These are phyloP conservation scores for Kwoniella dejecticola DNA, from an alignment of 768 basidiomycete genomes.

Conservation along the genomic window DNA sequence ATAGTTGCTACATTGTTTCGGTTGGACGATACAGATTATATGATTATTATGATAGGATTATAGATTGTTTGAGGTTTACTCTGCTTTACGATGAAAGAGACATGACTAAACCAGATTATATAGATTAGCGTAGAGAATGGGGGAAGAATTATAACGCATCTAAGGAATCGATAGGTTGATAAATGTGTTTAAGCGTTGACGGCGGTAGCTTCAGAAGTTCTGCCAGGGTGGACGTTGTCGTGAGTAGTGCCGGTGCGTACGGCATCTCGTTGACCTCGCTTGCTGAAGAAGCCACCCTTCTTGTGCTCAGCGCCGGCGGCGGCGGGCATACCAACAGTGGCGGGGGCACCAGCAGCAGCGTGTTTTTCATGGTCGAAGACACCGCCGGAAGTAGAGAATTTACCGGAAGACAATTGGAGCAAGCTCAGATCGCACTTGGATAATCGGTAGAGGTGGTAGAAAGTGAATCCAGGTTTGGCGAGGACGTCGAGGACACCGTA, in stretches of 20 bases:
- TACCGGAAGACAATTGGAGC: constrained; percentile 53
- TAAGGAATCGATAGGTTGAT: not conserved
- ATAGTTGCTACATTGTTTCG: constrained; percentile 8
- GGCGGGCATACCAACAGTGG: constrained; percentile 12
- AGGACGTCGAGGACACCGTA: constrained; percentile 61
- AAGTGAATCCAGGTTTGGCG: constrained; percentile 55
- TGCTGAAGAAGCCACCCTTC: constrained; percentile 35
- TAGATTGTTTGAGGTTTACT: not conserved
- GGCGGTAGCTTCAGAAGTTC: constrained; percentile 16
- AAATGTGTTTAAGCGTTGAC: constrained; percentile 4
- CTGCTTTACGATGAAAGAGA: too few species aligned
- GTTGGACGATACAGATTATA: not conserved
- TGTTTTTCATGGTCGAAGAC: constrained; percentile 41
- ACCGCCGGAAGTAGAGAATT: constrained; percentile 45
- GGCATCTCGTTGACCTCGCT: constrained; percentile 32
- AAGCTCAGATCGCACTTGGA: constrained; percentile 53
- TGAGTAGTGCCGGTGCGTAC: not conserved
- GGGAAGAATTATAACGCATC: not conserved
- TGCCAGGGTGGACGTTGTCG: not conserved
- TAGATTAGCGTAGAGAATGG: not conserved
- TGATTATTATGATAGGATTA: not conserved
- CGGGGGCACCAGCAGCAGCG: constrained; percentile 21
- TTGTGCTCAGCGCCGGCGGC: constrained; percentile 15
- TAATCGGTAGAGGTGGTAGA: constrained; percentile 51
- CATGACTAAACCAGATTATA: too few species aligned